Evolutionary conservation across 2,329 filamentous ascomycete species (phyloP).

Genomic region (Scytalidium sp.): DNA sequence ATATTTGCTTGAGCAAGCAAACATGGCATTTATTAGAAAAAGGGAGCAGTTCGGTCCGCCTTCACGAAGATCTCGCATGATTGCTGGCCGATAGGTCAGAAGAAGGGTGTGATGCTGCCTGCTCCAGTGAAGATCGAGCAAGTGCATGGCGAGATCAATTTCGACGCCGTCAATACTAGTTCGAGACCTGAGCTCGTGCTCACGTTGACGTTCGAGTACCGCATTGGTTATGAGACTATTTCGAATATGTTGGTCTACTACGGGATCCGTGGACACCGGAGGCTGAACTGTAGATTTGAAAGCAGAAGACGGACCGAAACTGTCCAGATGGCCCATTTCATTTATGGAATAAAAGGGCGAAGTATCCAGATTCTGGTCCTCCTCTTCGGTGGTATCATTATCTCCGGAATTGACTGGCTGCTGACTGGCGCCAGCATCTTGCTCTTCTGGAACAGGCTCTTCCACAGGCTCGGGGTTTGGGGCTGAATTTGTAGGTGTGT

Average conservation of each 20-base stretch:
- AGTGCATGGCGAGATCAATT: slow-evolving; percentile 32
- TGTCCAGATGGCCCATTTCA: slow-evolving; percentile 3
- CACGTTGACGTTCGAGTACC: neutral
- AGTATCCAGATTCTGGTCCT: neutral
- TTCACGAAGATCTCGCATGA: slow-evolving; percentile 34
- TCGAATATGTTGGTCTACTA: neutral
- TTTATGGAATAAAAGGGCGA: slow-evolving; percentile 6
- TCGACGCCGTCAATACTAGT: slow-evolving; percentile 18
- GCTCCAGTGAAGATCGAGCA: slow-evolving; percentile 37
- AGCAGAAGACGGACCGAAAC: slow-evolving; percentile 8
- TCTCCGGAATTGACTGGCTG: neutral
- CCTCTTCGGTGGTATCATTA: neutral
- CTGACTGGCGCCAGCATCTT: neutral
- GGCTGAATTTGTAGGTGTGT: neutral
- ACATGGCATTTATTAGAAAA: slow-evolving; percentile 38
- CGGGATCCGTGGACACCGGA: neutral
- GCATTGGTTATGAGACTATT: neutral
- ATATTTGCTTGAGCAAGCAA: slow-evolving; percentile 35
- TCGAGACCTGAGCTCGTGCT: neutral
- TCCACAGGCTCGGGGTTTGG: neutral
- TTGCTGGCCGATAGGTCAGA: slow-evolving; percentile 35
- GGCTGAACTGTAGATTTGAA: slow-evolving; percentile 1
- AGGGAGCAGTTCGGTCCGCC: slow-evolving; percentile 35
- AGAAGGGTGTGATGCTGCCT: slow-evolving; percentile 35
- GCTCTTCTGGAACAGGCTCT: neutral